A percentile compares a stretch with the other conserved stretches of the same genome.
Evolutionary conservation across 306 rosid genomes (phyloP).

Genomic region (Gynostemma pentaphyllum): DNA sequence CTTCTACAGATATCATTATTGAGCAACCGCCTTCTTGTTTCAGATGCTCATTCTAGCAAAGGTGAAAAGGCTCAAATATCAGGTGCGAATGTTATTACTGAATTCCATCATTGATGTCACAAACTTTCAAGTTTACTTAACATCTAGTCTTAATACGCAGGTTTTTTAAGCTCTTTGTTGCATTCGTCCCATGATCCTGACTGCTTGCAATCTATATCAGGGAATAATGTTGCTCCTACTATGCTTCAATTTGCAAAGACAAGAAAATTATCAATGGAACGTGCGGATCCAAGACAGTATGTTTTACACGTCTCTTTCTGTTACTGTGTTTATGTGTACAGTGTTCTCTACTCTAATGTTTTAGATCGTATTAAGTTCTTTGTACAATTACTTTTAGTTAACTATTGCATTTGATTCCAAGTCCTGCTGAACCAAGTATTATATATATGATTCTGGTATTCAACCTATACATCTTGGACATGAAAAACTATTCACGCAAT

Average conservation of each 20-base stretch:
- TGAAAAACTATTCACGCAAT: neutral
- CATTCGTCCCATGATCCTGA: conserved; percentile 35
- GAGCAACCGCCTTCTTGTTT: conserved; percentile 19
- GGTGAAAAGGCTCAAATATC: conserved; percentile 27
- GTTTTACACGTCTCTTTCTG: conserved; percentile 7
- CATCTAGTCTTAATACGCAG: conserved; percentile 30
- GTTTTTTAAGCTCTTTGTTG: conserved; percentile 31
- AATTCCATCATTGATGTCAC: conserved; percentile 16
- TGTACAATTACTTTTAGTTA: neutral
- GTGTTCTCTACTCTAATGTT: neutral
- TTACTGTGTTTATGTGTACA: neutral
- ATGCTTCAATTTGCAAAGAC: conserved; percentile 50
- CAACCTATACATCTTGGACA: neutral
- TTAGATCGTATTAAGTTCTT: neutral
- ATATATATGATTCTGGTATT: neutral
- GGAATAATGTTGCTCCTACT: conserved; percentile 38
- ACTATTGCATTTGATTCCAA: neutral
- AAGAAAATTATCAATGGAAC: conserved; percentile 46
- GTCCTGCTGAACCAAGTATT: neutral
- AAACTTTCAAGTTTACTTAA: conserved; percentile 18
- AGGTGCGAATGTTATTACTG: conserved; percentile 28
- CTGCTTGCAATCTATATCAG: conserved; percentile 33
- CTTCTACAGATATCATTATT: conserved; percentile 15
- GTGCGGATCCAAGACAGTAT: conserved; percentile 53
- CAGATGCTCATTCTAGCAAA: conserved; percentile 48